phyloP scores from a whole-genome alignment of 2,329 filamentous ascomycete species.

The Alternaria longipes region DNA sequence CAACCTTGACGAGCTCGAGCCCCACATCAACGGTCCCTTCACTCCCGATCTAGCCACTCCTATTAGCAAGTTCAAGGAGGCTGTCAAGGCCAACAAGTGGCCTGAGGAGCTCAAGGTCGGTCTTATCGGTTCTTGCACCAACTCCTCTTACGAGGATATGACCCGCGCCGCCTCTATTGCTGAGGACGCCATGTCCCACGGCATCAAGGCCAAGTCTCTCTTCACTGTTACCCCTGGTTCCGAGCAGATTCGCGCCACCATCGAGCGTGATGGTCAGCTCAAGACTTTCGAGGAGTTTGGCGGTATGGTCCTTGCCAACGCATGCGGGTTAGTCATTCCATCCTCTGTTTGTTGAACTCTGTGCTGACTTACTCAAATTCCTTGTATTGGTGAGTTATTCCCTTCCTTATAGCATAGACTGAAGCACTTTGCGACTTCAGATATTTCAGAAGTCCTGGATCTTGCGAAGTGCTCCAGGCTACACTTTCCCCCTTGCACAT shows the following conservation, averaged over 20 bases:
- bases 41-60: constrained; percentile 97
- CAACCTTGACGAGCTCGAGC: constrained; percentile 93
- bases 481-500: not conserved
- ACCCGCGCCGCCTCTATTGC: constrained; percentile 90
- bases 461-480: too few relatives aligned
- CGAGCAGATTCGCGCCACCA: constrained; percentile 93
- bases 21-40: constrained; percentile 98
- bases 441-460: not conserved
- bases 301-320: constrained; percentile 92
- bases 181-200: constrained; percentile 88
- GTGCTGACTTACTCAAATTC: not conserved
- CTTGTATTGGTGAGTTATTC: constrained; percentile 61
- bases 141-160: constrained; percentile 91
- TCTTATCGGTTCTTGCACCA: constrained; percentile 98
- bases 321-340: constrained; percentile 67
- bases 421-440: not conserved
- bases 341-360: not conserved
- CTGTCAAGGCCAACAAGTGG: constrained; percentile 94
- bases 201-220: constrained; percentile 89
- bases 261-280: constrained; percentile 85
- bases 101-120: constrained; percentile 96
- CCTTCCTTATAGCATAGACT: not conserved
- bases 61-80: constrained; percentile 96
- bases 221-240: constrained; percentile 97
- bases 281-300: constrained; percentile 97